phyloP scores from a whole-genome alignment of 202 grass and related monocot genomes.

The Carex arenaria region DNA sequence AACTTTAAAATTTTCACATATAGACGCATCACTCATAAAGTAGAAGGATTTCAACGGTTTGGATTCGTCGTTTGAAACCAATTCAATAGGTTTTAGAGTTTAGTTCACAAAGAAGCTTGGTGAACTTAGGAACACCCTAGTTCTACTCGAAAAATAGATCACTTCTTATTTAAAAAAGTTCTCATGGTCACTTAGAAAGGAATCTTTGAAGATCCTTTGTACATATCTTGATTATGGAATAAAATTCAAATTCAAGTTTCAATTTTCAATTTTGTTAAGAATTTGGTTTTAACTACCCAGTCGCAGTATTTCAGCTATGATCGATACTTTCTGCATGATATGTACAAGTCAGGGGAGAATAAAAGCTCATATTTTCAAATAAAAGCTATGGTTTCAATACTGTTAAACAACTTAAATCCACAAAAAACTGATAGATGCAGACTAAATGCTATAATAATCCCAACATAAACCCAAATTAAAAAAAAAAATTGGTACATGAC shows the following conservation, averaged over 20 bases:
- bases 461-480: background rate
- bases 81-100: too few relatives aligned
- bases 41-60: too few relatives aligned
- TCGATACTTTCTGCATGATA: background rate
- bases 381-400: background rate
- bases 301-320: background rate
- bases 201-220: background rate
- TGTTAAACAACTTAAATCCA: background rate
- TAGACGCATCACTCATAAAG: too few relatives aligned
- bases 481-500: background rate
- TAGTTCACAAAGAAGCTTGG: too few relatives aligned
- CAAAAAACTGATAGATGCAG: background rate
- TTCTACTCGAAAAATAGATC: background rate
- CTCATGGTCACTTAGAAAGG: background rate
- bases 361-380: background rate
- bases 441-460: background rate
- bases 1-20: too few relatives aligned
- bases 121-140: too few relatives aligned
- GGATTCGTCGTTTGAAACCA: too few relatives aligned
- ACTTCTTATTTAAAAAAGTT: background rate
- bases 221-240: background rate
- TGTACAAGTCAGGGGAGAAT: background rate
- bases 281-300: background rate
- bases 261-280: background rate
- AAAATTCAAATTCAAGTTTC: background rate